Evolutionary conservation across 257 asterid species (phyloP), one percentile per base, ranked within the genome.

Genomic region (Eustoma russellianum): DNA sequence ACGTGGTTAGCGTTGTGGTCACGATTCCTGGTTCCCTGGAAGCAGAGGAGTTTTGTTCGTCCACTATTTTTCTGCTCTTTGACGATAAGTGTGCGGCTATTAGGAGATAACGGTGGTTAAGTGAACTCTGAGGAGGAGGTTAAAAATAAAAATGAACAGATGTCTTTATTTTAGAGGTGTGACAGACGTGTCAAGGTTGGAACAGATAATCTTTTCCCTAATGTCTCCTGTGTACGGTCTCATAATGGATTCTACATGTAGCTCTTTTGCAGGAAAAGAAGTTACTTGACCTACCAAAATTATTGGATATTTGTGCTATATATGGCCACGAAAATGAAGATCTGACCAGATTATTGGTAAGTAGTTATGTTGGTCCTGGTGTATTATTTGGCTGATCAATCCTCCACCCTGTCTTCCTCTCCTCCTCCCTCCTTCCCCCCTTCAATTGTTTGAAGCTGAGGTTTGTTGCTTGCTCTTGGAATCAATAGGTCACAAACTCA

Each of bases 181-280:
- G 30, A 24, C 30, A 24, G 30, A 24, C 30, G 30, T 24, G 30
- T 24, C 30, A 24, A 24, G 30, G 30, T 24, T 24, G 30, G 30
- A 24, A 24, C 30, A 11, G 14, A 17, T 50, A 35, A n/a, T 49
- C 47, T 65, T 43, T 43, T 24, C 30, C 30, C 30, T 24, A 24
- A 1, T 24, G 30, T 24, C 52, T 48, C 46, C 15, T 41, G 7
- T 8, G 71, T 63, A 59, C 70, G 57, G 61, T 45, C 69, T 74
- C 62, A 67, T 87, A 34, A 84, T 63, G 57, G 52, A 68, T 74
- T 79, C 70, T 69, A 58, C 60, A 63, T 80, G 70, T 75, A 91
- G 98, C 76, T 67, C 85, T 87, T 78, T 82, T 91, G 94, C 98
- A 91, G 97, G 88, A 85, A 49, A 85, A 80, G 74, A 80, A 80